Evolutionary conservation across 495 filamentous ascomycete genomes (phyloP).

Genomic region (Hyphodiscus hymeniophilus): DNA sequence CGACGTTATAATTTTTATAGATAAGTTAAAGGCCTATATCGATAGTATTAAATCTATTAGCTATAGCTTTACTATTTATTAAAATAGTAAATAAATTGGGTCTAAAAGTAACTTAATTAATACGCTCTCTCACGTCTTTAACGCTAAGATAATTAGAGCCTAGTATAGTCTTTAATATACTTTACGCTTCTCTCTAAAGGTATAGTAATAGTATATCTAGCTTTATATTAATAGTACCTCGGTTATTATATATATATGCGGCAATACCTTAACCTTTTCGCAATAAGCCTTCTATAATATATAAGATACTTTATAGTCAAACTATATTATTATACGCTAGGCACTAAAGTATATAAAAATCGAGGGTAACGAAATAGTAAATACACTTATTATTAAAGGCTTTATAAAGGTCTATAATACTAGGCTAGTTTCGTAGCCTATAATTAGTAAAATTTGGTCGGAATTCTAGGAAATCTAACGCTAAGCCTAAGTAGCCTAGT

Average conservation of each 20-base stretch:
- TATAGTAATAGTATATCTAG: background rate
- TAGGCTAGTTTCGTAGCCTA: background rate
- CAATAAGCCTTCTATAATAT: background rate
- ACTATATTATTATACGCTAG: background rate
- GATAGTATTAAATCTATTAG: background rate
- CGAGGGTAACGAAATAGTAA: background rate
- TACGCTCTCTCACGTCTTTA: constrained; percentile 1
- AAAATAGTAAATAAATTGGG: background rate
- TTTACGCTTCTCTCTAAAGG: background rate
- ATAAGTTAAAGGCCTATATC: background rate
- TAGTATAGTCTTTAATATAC: background rate
- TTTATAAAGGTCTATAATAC: background rate
- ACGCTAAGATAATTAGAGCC: background rate
- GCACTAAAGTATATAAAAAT: background rate
- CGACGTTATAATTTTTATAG: background rate
- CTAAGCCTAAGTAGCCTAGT: background rate
- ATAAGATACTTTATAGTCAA: background rate
- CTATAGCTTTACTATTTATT: background rate
- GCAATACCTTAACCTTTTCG: background rate
- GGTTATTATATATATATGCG: background rate
- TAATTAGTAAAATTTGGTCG: background rate
- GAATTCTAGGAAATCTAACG: background rate
- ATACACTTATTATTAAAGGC: background rate
- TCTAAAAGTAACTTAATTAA: background rate
- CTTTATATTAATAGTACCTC: constrained; percentile 2